Base-by-base conservation (phyloP, 805 yeast genomes). In the Ogataea paradorogensis region DNA sequence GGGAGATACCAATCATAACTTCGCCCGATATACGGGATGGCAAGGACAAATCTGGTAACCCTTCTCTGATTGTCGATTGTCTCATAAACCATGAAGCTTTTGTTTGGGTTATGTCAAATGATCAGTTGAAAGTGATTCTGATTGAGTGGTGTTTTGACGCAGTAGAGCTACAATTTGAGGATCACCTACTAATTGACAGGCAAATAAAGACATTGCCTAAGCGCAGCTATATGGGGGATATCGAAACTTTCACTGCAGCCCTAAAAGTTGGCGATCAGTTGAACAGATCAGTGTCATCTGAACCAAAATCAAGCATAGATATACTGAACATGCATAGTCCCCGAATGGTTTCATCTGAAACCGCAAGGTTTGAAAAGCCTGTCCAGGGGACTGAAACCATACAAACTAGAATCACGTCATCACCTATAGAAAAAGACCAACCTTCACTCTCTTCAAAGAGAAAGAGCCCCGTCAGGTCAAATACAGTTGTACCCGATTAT, bases 71-170 rank as follows among this genome's bases (percentile, higher is more conserved):
- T 1, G 78, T 78, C 52, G 96, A 89, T 59, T 89, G 96, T 60
- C 80, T 90, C 33, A 74, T 88, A 42, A 80, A 86, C 55, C 70
- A 76, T 7, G 63, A 63, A 25, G 78, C 89, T 34, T 71, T 81
- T 64, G 63, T 66, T 30, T 81, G 90, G 82, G 71, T 81, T 23
- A 67, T 74, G 30, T 51, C 71, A 28, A 82, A 81, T 47, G 49
- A 63, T 1, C 84, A 84, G 35, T 67, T 88, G 40, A 69, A 78
- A 43, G 70, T 78, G 33, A 81, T 88, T 10, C 57, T 86, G 34
- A 74, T 84, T 6, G 95, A 87, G 56, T 87, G 95, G 84, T 82
- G 95, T 52, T 58, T 88, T 28, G 95, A 87, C 55, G 74, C 89
- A 9, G 78, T 85, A 3, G 96, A 87, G 56, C 56, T 52, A 29